Evolutionary conservation across 768 basidiomycete genomes (phyloP).

Genomic region (Rossbeevera mucosa): DNA sequence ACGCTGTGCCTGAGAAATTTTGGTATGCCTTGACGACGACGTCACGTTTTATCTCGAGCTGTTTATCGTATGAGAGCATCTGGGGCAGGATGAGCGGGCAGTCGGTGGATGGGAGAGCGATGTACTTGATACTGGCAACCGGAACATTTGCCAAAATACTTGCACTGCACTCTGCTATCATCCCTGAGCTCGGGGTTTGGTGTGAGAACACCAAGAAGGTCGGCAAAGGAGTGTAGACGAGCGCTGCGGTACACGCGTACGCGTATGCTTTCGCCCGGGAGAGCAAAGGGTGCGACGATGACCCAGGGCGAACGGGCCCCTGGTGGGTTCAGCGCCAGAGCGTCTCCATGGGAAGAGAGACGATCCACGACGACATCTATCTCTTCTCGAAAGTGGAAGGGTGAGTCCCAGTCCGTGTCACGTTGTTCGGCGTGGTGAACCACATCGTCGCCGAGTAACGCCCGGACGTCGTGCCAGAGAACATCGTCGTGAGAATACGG

Average conservation of each 20-base stretch:
- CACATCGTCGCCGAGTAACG: constrained; percentile 57
- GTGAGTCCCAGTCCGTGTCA: constrained; percentile 53
- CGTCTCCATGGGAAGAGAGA: constrained; percentile 63
- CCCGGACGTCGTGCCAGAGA: constrained; percentile 63
- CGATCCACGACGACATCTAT: constrained; percentile 61
- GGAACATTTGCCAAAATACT: constrained; percentile 84
- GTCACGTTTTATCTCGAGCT: constrained; percentile 81
- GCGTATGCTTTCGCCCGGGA: constrained; percentile 78
- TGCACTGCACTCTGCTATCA: constrained; percentile 61
- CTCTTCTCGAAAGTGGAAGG: constrained; percentile 56
- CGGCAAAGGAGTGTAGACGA: constrained; percentile 70
- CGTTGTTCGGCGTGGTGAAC: constrained; percentile 47
- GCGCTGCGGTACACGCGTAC: constrained; percentile 68
- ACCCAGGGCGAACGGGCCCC: constrained; percentile 63
- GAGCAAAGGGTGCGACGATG: constrained; percentile 74
- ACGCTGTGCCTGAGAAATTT: constrained; percentile 52
- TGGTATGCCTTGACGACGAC: constrained; percentile 82
- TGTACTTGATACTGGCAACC: constrained; percentile 92
- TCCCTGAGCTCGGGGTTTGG: constrained; percentile 69
- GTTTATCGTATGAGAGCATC: constrained; percentile 85
- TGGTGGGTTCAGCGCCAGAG: constrained; percentile 51
- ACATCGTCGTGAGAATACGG: constrained; percentile 72
- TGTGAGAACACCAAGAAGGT: constrained; percentile 59
- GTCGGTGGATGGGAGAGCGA: neutral
- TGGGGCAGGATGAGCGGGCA: constrained; percentile 24